A percentile compares a stretch with the other conserved stretches of the same genome.
Conservation (phyloP, 768 basidiomycete species). For the Mycena belliarum region DNA sequence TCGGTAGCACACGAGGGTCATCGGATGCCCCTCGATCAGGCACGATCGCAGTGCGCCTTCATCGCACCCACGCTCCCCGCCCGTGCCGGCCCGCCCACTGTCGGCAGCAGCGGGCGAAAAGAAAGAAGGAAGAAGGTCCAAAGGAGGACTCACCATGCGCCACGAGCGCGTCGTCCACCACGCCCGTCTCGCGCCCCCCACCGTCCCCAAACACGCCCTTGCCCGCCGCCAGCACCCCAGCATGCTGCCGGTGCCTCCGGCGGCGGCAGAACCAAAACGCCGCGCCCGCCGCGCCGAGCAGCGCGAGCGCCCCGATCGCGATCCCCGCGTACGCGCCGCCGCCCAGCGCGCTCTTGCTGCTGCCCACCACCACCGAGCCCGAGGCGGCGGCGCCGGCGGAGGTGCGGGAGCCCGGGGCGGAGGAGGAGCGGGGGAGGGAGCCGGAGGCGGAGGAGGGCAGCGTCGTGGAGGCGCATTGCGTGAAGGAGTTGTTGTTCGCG, state of each 20-base stretch:
- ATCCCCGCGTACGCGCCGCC: conserved; percentile 19
- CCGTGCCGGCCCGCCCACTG: too few relatives aligned
- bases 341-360: not conserved
- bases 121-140: too few relatives aligned
- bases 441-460: not conserved
- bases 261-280: conserved; percentile 6
- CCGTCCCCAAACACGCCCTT: not conserved
- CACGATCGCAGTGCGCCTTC: too few relatives aligned
- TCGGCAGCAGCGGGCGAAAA: too few relatives aligned
- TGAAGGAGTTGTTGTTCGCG: conserved; percentile 22
- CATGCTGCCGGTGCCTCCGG: not conserved
- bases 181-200: not conserved
- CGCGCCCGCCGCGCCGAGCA: not conserved
- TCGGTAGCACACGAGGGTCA: too few relatives aligned
- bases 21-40: too few relatives aligned
- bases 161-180: not conserved
- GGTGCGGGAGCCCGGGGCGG: conserved; percentile 33
- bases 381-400: conserved; percentile 21
- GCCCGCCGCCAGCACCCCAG: not conserved
- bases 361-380: not conserved
- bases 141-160: conserved; percentile 4
- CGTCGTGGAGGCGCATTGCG: conserved; percentile 22
- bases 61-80: too few relatives aligned
- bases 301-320: conserved; percentile 14
- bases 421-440: not conserved